Conservation (phyloP, 257 asterid genomes). For the Coffea canephora region DNA sequence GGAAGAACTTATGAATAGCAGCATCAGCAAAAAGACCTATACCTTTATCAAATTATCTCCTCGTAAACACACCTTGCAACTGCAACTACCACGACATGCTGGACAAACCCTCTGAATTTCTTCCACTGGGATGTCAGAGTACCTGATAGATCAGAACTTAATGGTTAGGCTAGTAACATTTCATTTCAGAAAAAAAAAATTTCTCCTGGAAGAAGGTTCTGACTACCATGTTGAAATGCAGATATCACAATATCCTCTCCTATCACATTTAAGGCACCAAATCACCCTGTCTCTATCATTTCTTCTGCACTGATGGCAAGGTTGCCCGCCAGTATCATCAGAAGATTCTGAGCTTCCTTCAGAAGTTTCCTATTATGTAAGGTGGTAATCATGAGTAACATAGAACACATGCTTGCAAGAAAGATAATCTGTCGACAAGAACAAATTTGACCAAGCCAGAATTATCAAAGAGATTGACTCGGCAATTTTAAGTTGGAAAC, state of each 20-base stretch:
- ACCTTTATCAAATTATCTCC: slow-evolving; percentile 94
- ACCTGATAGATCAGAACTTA: slow-evolving; percentile 53
- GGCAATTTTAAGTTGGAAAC: not conserved
- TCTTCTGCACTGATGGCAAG: slow-evolving; percentile 92
- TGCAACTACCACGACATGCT: slow-evolving; percentile 93
- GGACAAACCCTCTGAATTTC: slow-evolving; percentile 89
- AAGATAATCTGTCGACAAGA: not conserved
- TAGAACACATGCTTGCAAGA: slow-evolving; percentile 4
- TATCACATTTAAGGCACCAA: slow-evolving; percentile 91
- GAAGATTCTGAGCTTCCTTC: slow-evolving; percentile 75
- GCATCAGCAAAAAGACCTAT: slow-evolving; percentile 30
- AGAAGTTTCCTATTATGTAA: slow-evolving; percentile 58
- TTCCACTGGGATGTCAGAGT: slow-evolving; percentile 60
- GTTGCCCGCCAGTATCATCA: slow-evolving; percentile 79
- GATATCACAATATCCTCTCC: slow-evolving; percentile 86
- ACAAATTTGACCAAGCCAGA: not conserved
- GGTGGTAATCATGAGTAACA: slow-evolving; percentile 17
- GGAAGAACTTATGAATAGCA: slow-evolving; percentile 6
- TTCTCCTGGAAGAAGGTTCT: not conserved
- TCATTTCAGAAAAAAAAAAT: not conserved
- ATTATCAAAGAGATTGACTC: not conserved
- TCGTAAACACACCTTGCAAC: slow-evolving; percentile 85
- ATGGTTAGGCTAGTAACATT: slow-evolving; percentile 24
- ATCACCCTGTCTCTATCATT: slow-evolving; percentile 51
- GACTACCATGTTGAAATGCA: slow-evolving; percentile 91